Base-by-base conservation (phyloP, 805 yeast species). In the Naumovozyma dairenensis region DNA sequence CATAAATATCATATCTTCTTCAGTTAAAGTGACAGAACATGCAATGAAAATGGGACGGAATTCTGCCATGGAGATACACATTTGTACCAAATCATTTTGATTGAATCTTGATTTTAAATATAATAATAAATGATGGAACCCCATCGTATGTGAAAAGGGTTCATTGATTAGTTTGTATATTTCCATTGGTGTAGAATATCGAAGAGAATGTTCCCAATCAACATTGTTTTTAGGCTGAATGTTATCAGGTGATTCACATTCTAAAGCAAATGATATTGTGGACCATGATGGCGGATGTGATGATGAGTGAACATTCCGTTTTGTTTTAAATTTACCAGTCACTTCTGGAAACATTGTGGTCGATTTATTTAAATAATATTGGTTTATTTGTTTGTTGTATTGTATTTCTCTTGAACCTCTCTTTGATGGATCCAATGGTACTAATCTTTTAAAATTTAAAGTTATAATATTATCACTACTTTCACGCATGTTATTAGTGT, bases 41-140 rank as follows among this genome's bases (percentile, higher is more conserved):
- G 96, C 96, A 47, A 87, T 85, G 54, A 89, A 89, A 9, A 87
- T 77, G 2, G 97, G 96, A 43, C 97, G 63, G 50, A 86, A 86
- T 29, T 80, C 80, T 0, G 96, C 92, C 79, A 89, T 80, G 6
- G 83, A 74, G 49, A 79, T 77, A 2, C 94, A 86, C 77, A 92
- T 79, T 35, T 77, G 71, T 36, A 86, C 80, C 36, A 89, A 66
- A 58, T 79, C 77, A 12, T 67, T 66, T 38, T 75, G 72, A 31
- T 74, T 71, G 53, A 89, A 86, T 32, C 97, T 60, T 24, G 70
- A 63, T 37, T 79, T 66, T 39, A 89, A 62, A 53, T 87, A 87
- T 8, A 75, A 69, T 46, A 83, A 75, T 36, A 89, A 66, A 29
- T 77, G 74, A 57, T 86, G 96, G 55, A 80, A 89, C 3, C 96